Evolutionary conservation across 73 alveolate species (phyloP).

Genomic region (Effrenium voratum): DNA sequence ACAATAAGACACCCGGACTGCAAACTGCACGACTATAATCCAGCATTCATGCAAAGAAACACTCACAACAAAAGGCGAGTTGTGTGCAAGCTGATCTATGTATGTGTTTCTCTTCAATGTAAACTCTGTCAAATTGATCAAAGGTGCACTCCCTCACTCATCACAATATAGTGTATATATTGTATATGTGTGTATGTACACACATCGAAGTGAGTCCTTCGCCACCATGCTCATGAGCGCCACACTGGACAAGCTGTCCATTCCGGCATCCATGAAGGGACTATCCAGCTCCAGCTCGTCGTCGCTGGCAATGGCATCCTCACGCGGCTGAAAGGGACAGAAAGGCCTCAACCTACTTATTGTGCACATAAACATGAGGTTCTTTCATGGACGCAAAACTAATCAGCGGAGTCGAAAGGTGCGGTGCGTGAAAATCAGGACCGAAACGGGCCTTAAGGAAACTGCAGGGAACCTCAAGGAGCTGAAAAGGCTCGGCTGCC

Average conservation of each 20-base stretch:
- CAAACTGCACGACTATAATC: too few species aligned
- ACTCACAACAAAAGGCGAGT: neutral
- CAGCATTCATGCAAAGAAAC: neutral
- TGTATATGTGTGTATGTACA: neutral
- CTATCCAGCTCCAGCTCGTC: slow-evolving; percentile 86
- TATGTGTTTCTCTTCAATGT: neutral
- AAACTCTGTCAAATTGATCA: neutral
- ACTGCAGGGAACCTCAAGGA: too few species aligned
- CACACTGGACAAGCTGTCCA: slow-evolving; percentile 91
- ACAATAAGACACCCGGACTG: too few species aligned
- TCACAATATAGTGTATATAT: neutral
- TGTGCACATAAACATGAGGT: too few species aligned
- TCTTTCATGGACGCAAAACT: too few species aligned
- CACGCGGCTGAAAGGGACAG: too few species aligned
- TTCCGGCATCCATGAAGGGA: slow-evolving; percentile 93
- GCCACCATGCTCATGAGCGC: slow-evolving; percentile 94
- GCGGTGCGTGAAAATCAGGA: too few species aligned
- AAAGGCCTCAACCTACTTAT: too few species aligned
- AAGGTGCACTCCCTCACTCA: too few species aligned
- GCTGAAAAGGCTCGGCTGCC: too few species aligned
- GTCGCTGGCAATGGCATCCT: slow-evolving; percentile 93
- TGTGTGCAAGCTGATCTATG: neutral
- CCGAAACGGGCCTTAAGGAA: too few species aligned
- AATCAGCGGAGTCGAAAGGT: too few species aligned
- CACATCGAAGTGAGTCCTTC: slow-evolving; percentile 29